Base-by-base conservation (phyloP, 2,329 filamentous ascomycete species). In the Fonsecaea multimorphosa region DNA sequence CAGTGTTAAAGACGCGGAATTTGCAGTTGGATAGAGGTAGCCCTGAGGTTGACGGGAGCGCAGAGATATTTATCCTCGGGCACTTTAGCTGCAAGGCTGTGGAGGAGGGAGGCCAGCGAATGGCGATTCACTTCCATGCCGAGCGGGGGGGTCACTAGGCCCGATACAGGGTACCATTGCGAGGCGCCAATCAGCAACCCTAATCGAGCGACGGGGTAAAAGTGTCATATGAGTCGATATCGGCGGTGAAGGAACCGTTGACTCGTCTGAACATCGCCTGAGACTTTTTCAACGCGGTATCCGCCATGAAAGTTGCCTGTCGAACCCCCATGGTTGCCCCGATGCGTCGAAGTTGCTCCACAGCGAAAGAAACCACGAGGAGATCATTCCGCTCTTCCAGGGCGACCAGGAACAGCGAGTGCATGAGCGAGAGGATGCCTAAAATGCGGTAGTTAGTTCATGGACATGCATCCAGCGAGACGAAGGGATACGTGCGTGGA, bases 161-260 rank as follows among this genome's bases (percentile, higher is more conserved):
- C 58, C 40, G 16, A 44, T 59, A 38, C 63, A 65, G 57, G 63
- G 57, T 29, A 65, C 57, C 55, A 65, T 29, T 51, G 58, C 57
- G 62, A 64, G 49, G 51, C 19, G 3, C 32, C 22, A 29, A 24
- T 36, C 32, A 22, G 22, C 32, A 11, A 4, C 9, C 12, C 54
- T 24, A 36, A 19, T n/a, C 31, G 54, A 38, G 12, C 8, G 8
- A 38, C 5, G 29, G 29, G 16, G n/a, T 5, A 6, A 24, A 49
- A 24, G 11, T 49, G 3, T 49, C 44, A 49, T 3, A 24, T 27
- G 27, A 5, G 16, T 40, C 38, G 38, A 40, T 40, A n/a, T 40
- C 29, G 52, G 52, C 52, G 24, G 52, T 55, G 32, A 57, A 29
- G 32, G 54, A 40, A 27, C 54, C 31, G 5, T 19, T 16, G 38